phyloP scores from a whole-genome alignment of 1,284 basidiomycete species.

The Laetiporus sulphureus region DNA sequence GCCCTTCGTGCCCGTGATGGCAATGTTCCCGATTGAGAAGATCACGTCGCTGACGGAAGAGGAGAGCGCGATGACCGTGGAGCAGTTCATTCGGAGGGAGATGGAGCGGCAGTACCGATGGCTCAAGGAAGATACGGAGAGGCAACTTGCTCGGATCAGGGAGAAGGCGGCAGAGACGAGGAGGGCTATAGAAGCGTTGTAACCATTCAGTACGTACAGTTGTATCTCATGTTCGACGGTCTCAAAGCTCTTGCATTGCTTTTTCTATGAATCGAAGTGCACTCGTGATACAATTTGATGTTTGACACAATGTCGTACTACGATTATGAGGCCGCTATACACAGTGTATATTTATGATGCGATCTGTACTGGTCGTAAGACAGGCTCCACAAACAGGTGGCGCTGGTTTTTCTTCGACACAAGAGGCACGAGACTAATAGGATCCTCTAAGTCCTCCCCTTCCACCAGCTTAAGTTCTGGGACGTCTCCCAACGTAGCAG shows the following conservation, averaged over 20 bases:
- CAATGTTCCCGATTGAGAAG: conserved; percentile 18
- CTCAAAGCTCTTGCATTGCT: neutral
- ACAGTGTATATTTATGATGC: neutral
- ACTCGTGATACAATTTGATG: neutral
- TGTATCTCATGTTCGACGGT: neutral
- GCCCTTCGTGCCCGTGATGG: conserved; percentile 18
- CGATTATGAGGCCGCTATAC: neutral
- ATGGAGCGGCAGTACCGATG: conserved; percentile 56
- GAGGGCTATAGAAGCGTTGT: conserved; percentile 34
- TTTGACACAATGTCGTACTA: neutral
- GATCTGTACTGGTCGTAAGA: too few relatives aligned
- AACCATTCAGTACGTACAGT: neutral
- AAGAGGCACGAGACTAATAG: neutral
- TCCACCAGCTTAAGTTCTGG: conserved; percentile 12
- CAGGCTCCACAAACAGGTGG: neutral
- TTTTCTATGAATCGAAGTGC: too few relatives aligned
- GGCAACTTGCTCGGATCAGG: conserved; percentile 51
- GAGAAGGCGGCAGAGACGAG: conserved; percentile 53
- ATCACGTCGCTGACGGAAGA: conserved; percentile 42
- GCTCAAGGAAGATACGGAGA: conserved; percentile 55
- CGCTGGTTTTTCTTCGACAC: conserved; percentile 1
- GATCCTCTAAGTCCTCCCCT: conserved; percentile 10
- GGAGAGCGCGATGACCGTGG: conserved; percentile 68
- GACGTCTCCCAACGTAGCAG: conserved; percentile 10
- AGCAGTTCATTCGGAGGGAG: conserved; percentile 71